Percentiles rank a stretch among this genome's conserved stretches.
Evolutionary conservation across 306 rosid species (phyloP).

Genomic region (Phaseolus lunatus): DNA sequence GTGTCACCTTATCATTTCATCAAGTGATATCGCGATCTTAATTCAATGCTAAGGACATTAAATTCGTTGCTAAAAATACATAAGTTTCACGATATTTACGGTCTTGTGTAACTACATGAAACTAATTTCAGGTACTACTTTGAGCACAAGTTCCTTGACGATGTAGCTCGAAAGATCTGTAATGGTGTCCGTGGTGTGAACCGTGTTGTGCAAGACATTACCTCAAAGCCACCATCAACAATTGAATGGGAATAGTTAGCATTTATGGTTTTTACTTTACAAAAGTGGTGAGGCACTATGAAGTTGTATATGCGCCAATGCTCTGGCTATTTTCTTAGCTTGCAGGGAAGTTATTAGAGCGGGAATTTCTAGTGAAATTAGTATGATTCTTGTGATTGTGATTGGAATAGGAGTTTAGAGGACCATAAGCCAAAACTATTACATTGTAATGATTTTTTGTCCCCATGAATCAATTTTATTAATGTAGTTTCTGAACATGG

Average conservation of each 20-base stretch:
- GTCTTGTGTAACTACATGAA: constrained; percentile 31
- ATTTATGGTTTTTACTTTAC: background rate
- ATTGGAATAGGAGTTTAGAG: constrained; percentile 32
- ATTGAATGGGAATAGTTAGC: constrained; percentile 86
- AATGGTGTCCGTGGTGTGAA: constrained; percentile 89
- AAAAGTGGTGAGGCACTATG: constrained; percentile 17
- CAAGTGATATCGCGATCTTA: constrained; percentile 6
- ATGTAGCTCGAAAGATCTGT: constrained; percentile 87
- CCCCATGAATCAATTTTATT: constrained; percentile 37
- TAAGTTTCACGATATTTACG: constrained; percentile 27
- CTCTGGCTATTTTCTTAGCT: constrained; percentile 25
- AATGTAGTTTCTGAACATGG: background rate
- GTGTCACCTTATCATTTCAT: background rate
- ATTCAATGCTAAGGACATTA: background rate
- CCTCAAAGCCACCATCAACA: constrained; percentile 98
- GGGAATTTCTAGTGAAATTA: constrained; percentile 14
- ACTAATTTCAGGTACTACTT: constrained; percentile 77
- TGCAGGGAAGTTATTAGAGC: constrained; percentile 30
- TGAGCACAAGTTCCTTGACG: constrained; percentile 80
- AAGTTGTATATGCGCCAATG: constrained; percentile 43
- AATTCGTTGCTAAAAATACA: background rate
- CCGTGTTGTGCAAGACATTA: constrained; percentile 87
- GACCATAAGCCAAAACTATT: background rate
- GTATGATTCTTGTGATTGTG: constrained; percentile 31
- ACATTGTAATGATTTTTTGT: constrained; percentile 30